Conservation (phyloP, 371 early-diverging fungal species). For the Mucor velutinosus region DNA sequence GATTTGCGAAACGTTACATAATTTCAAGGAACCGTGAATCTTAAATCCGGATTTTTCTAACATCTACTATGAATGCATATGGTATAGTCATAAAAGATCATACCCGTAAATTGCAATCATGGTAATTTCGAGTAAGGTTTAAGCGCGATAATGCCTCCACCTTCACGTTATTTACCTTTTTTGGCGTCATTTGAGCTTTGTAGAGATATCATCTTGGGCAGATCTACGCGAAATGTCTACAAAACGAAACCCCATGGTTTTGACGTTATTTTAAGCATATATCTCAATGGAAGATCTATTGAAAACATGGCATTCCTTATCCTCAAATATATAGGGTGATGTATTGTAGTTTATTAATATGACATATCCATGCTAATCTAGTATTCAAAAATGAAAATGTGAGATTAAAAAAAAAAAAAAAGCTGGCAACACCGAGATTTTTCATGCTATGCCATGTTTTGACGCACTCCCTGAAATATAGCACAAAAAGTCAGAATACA, state of each 20-base stretch:
- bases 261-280: too few species aligned
- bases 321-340: too few species aligned
- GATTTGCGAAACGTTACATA: background rate
- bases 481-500: background rate
- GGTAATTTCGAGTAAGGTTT: too few species aligned
- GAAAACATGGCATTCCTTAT: too few species aligned
- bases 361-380: background rate
- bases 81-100: background rate
- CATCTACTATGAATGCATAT: background rate
- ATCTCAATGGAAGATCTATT: too few species aligned
- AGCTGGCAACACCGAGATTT: background rate
- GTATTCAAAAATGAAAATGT: background rate
- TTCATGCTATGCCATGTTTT: background rate
- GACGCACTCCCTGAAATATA: constrained; percentile 17
- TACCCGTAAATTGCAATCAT: background rate
- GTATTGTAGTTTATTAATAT: too few species aligned
- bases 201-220: too few species aligned
- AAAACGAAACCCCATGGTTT: too few species aligned
- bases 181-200: background rate
- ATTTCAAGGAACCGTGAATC: background rate
- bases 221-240: too few species aligned
- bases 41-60: background rate
- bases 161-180: background rate
- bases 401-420: background rate
- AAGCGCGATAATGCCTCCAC: background rate